These are phyloP conservation scores for Paramecium tetraurelia DNA, from an alignment of 73 alveolate genomes.

Conservation along the genomic window DNA sequence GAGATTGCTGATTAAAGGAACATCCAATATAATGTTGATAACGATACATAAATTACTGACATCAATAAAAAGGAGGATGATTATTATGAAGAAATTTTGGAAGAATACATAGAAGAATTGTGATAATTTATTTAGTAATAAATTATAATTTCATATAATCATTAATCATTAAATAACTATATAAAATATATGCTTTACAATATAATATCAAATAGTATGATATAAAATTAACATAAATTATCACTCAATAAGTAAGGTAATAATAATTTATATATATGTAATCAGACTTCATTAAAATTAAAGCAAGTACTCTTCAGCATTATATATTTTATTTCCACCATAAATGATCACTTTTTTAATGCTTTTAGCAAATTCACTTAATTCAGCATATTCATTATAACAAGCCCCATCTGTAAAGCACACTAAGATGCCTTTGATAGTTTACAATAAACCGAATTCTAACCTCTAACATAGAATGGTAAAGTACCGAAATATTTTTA, in stretches of 20 bases:
- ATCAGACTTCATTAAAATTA: background rate
- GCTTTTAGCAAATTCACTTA: background rate
- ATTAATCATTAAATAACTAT: background rate
- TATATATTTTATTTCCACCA: constrained; percentile 4
- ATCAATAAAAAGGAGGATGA: background rate
- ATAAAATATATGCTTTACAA: no score
- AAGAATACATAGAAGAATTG: background rate
- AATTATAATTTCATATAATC: background rate
- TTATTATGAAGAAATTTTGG: background rate
- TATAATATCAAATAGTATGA: no score
- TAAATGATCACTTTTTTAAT: background rate
- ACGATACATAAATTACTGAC: background rate
- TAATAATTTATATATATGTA: no score
- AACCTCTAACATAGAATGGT: background rate
- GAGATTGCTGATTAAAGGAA: background rate
- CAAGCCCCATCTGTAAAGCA: constrained; percentile 11
- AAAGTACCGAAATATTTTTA: background rate
- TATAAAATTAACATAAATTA: no score
- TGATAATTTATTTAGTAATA: background rate
- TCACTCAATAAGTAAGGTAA: background rate
- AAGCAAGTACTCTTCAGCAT: background rate
- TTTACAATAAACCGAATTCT: background rate
- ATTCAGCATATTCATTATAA: constrained; percentile 31
- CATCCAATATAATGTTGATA: background rate
- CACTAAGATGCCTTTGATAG: background rate